Percentiles rank a stretch among this genome's conserved stretches.
Evolutionary conservation across 169 alveolate genomes (phyloP).

Genomic region (Cryptosporidium sp.): DNA sequence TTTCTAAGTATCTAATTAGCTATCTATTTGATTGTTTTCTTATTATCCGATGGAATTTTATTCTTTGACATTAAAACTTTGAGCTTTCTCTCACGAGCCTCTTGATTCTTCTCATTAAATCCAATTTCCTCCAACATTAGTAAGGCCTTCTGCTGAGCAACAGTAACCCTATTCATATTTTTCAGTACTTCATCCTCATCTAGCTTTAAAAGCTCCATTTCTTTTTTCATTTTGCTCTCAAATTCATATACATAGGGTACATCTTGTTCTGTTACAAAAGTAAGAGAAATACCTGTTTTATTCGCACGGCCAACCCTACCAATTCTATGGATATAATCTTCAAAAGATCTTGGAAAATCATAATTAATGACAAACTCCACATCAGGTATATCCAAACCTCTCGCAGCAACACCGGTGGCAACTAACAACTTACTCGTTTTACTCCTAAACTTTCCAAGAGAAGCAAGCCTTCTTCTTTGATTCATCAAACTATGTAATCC

Average conservation of each 20-base stretch:
- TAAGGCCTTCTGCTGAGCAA: constrained; percentile 87
- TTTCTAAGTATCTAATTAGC: not conserved
- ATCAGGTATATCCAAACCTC: constrained; percentile 98
- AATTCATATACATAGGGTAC: constrained; percentile 85
- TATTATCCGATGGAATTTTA: constrained; percentile 7
- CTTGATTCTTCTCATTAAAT: constrained; percentile 59
- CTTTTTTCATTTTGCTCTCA: constrained; percentile 81
- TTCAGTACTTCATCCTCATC: constrained; percentile 90
- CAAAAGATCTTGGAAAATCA: constrained; percentile 93
- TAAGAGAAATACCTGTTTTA: constrained; percentile 93
- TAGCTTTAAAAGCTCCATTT: constrained; percentile 83
- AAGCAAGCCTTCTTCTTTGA: constrained; percentile 92
- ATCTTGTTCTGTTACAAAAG: constrained; percentile 92
- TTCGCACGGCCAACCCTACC: constrained; percentile 99
- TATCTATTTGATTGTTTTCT: not conserved
- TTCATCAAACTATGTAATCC: constrained; percentile 96
- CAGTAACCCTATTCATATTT: constrained; percentile 90
- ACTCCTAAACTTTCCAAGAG: constrained; percentile 94
- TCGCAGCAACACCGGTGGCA: constrained; percentile 97
- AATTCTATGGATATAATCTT: constrained; percentile 95
- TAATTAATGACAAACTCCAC: constrained; percentile 94
- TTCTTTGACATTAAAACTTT: constrained; percentile 34
- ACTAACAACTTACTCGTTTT: constrained; percentile 88
- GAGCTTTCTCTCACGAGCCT: constrained; percentile 38
- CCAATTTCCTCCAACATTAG: constrained; percentile 72